A percentile compares a stretch with the other conserved stretches of the same genome.
Evolutionary conservation across 2,329 filamentous ascomycete species (phyloP).

Genomic region (Arthroderma sp.): DNA sequence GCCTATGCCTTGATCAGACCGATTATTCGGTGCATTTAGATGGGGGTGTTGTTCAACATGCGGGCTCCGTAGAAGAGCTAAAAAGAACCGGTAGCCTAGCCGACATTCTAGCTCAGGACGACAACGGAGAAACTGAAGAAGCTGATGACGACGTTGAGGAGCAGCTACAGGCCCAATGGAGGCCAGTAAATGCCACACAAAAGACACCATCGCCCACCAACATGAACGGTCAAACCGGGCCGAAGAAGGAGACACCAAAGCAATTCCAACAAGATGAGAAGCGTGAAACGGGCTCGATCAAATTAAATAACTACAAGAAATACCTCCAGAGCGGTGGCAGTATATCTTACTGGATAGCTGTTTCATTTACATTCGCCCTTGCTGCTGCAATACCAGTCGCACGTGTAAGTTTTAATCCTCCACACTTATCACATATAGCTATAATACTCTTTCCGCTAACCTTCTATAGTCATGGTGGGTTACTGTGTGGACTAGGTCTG

Average conservation of each 20-base stretch:
- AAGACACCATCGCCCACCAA: not conserved
- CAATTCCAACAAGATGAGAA: conserved; percentile 67
- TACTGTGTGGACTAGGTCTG: conserved; percentile 32
- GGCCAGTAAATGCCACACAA: too few relatives aligned
- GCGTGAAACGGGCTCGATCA: conserved; percentile 58
- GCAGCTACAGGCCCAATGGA: conserved; percentile 1
- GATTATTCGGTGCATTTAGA: conserved; percentile 63
- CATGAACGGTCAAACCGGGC: conserved; percentile 3
- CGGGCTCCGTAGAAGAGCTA: conserved; percentile 52
- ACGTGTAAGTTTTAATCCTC: conserved; percentile 24
- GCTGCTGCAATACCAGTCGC: conserved; percentile 44
- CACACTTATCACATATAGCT: not conserved
- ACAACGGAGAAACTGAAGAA: conserved; percentile 35
- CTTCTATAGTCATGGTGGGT: conserved; percentile 33
- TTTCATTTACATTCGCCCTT: conserved; percentile 41
- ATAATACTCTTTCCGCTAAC: not conserved
- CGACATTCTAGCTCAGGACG: conserved; percentile 27
- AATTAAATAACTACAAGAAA: conserved; percentile 50
- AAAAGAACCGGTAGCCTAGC: conserved; percentile 28
- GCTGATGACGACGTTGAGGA: conserved; percentile 23
- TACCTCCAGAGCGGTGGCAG: conserved; percentile 58
- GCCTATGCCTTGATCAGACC: conserved; percentile 54
- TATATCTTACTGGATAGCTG: conserved; percentile 45
- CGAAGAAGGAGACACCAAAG: conserved; percentile 31
- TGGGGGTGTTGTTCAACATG: conserved; percentile 51